These are phyloP conservation scores for Nakataea oryzae DNA, from an alignment of 2,329 filamentous ascomycete species.

Conservation along the genomic window DNA sequence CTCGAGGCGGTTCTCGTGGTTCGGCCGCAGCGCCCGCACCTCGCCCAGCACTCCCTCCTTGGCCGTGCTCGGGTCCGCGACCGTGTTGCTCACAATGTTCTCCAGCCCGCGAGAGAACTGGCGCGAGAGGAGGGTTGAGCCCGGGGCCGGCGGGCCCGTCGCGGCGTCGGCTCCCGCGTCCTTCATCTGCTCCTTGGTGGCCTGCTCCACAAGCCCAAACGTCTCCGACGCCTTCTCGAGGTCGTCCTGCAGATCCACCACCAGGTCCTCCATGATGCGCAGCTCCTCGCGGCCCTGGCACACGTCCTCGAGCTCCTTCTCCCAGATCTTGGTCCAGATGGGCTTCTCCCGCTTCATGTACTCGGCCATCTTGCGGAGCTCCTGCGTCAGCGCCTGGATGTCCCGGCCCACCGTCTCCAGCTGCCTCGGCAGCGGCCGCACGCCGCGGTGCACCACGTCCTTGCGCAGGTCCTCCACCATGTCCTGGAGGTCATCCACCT, in stretches of 20 bases:
- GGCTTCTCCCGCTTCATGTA: conserved; percentile 88
- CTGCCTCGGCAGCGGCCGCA: conserved; percentile 81
- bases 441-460: conserved; percentile 87
- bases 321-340: conserved; percentile 98
- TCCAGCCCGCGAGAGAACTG: conserved; percentile 47
- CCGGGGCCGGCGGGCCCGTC: conserved; percentile 37
- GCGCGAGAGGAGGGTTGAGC: conserved; percentile 16
- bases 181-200: conserved; percentile 95
- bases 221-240: conserved; percentile 90
- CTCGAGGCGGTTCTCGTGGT: conserved; percentile 86
- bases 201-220: conserved; percentile 90
- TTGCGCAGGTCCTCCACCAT: conserved; percentile 93
- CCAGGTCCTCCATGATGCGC: conserved; percentile 91
- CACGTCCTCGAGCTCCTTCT: conserved; percentile 90
- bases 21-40: conserved; percentile 85
- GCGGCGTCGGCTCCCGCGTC: conserved; percentile 46
- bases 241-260: conserved; percentile 86
- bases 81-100: conserved; percentile 33
- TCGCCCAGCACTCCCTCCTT: conserved; percentile 90
- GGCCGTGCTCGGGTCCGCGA: conserved; percentile 62
- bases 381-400: conserved; percentile 67
- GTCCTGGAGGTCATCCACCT: conserved; percentile 96
- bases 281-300: conserved; percentile 93
- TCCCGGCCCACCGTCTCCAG: conserved; percentile 85
- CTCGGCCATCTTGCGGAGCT: conserved; percentile 89